Evolutionary conservation across 2,329 filamentous ascomycete species (phyloP), one percentile per base, ranked within the genome.

Genomic region (Diplodia mutila): DNA sequence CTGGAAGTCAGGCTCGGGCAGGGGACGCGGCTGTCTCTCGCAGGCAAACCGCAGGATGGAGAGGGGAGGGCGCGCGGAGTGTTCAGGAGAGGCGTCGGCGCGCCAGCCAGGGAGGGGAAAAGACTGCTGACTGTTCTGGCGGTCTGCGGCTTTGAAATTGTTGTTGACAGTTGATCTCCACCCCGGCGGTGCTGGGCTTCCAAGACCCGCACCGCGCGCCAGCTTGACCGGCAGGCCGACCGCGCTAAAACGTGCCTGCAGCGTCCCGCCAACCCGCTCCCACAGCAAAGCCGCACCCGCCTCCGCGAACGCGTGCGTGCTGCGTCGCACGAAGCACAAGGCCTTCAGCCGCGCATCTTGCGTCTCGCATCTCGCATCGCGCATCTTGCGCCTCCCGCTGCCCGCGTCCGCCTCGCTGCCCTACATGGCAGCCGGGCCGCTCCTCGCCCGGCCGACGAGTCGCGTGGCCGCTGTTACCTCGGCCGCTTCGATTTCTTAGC

Each of bases 141-240:
- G 64, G 64, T 66, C 64, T 66, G 64, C 64, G 53, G 64, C 53
- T 53, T 66, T 27, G 53, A 66, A 66, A 59, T 59, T 66, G 54
- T 66, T 66, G 64, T 66, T 66, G 64, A 66, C 54, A 59, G 53
- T 66, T 66, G 64, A 66, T 66, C 64, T 46, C 27, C 23, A 37
- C 46, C 64, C 64, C 29, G 53, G 53, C 53, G 34, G 53, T 52
- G 52, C 64, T 37, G 39, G 63, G 52, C 63, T 46, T 21, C 42
- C 42, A 46, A 46, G 29, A 42, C 29, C 23, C 49, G 32, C 63
- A 48, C 51, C 51, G 46, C 34, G 46, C 63, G 48, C 37, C 23
- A 48, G 39, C 59, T 37, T 63, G 59, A 63, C 59, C 59, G 59
- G 46, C 59, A 27, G 14, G 42, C 59, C 42, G 46, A 57, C 64